Base-by-base conservation (phyloP, 202 grass and related monocot genomes). In the Setaria viridis region DNA sequence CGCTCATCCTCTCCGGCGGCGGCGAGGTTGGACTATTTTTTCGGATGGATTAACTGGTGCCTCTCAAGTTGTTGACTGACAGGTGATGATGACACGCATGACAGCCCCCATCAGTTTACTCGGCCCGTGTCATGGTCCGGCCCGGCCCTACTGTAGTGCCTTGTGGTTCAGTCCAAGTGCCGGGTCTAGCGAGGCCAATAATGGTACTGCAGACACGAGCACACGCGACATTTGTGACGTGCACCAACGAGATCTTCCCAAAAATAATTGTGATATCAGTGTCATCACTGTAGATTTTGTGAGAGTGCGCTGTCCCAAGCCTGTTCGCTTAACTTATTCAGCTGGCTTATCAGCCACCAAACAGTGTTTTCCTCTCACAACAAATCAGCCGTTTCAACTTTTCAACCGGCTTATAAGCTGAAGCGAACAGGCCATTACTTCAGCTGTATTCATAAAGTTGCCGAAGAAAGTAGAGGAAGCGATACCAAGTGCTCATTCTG, bases 1-100 rank as follows among this genome's bases (percentile, higher is more conserved):
- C 90, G 19, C 67, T 88, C 86, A 92, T 91, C 56, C 53, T 80
- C 84, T 39, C 74, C 86, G 78, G 76, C 86, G 85, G 82, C 43
- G 50, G 76, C 82, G 62, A 64, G 56, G 46, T 15, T 15, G 4
- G 7, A 59, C 19, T 57, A 55, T 29, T 67, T 72, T 78, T 79
- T 43, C 39, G 32, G 81, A 74, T 84, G 87, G 72, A 11, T 53
- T 30, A 68, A 20, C 37, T 6, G 25, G 68, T 14, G 74, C 11
- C 54, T 72, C 51, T 37, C 34, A 70, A 62, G 42, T 15, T 11
- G 20, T 15, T 43, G 12, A 3, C 39, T 29, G 12, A 1, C 29
- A 53, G 71, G 14, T 21, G 62, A 41, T 46, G 43, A 46, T 46
- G 43, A 46, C 9, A 46, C 39, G 39, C 8, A 49, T n/a, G 70